phyloP scores from a whole-genome alignment of 805 yeast genomes.

The Yamadazyma scolyti region DNA sequence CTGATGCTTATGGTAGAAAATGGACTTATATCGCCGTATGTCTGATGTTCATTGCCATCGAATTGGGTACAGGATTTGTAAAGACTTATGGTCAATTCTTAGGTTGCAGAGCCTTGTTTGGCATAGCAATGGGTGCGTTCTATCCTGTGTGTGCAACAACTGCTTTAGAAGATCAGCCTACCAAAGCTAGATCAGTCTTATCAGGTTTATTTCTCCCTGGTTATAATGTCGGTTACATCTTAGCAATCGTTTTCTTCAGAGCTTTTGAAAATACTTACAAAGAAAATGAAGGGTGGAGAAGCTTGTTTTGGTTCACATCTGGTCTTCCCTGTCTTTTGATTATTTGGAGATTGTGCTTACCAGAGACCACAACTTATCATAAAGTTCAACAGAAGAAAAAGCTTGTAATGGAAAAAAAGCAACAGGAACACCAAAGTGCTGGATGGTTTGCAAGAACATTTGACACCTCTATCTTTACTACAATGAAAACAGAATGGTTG shows the following conservation, averaged over 20 bases:
- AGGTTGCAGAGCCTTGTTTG: conserved; percentile 61
- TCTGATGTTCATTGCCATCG: conserved; percentile 48
- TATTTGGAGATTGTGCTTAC: conserved; percentile 52
- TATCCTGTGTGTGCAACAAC: conserved; percentile 65
- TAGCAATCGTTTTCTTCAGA: conserved; percentile 62
- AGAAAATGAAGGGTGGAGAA: conserved; percentile 58
- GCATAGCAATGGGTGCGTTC: conserved; percentile 70
- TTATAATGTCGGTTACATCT: conserved; percentile 63
- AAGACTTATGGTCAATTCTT: conserved; percentile 55
- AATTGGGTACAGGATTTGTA: conserved; percentile 65
- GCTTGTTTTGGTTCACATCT: conserved; percentile 72
- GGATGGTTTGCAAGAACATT: conserved; percentile 1
- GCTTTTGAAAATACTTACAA: conserved; percentile 44
- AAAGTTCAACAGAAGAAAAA: conserved; percentile 18
- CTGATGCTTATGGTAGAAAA: conserved; percentile 65
- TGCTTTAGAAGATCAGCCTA: conserved; percentile 64
- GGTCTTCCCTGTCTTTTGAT: conserved; percentile 60
- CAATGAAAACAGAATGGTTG: conserved; percentile 40
- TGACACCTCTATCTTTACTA: conserved; percentile 9
- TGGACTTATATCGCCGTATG: conserved; percentile 59
- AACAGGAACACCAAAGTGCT: no score
- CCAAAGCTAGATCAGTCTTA: conserved; percentile 54
- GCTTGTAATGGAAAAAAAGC: conserved; percentile 3
- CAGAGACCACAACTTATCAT: conserved; percentile 56
- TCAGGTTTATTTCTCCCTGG: conserved; percentile 54